Evolutionary conservation across 805 yeast species (phyloP).

Genomic region (Yarrowia yakushimensis): DNA sequence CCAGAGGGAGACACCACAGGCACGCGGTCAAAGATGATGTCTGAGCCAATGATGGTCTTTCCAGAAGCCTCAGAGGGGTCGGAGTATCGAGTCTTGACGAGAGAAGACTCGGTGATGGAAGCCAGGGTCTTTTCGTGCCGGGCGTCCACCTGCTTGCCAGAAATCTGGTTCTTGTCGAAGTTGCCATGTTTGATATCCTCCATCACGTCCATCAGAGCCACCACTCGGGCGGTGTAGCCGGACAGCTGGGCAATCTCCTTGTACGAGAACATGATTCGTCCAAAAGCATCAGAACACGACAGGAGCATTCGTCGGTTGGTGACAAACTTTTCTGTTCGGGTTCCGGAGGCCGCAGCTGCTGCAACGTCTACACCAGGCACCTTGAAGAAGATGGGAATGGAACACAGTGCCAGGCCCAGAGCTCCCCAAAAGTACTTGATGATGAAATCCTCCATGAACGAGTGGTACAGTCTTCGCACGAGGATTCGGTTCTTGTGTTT

Average conservation of each 20-base stretch:
- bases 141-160: constrained; percentile 27
- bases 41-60: constrained; percentile 49
- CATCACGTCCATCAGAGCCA: constrained; percentile 64
- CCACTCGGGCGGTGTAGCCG: constrained; percentile 75
- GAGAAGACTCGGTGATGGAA: not conserved
- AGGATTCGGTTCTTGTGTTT: constrained; percentile 71
- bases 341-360: constrained; percentile 28
- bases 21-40: constrained; percentile 62
- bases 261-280: constrained; percentile 79
- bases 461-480: constrained; percentile 70
- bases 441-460: constrained; percentile 79
- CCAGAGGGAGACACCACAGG: constrained; percentile 86
- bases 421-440: constrained; percentile 97
- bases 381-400: constrained; percentile 78
- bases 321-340: constrained; percentile 71
- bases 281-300: constrained; percentile 83
- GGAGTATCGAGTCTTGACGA: constrained; percentile 9
- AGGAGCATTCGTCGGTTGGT: constrained; percentile 81
- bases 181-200: constrained; percentile 45
- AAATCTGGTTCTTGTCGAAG: constrained; percentile 35
- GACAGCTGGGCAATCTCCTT: constrained; percentile 76
- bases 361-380: constrained; percentile 44
- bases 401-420: constrained; percentile 80
- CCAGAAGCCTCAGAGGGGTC: constrained; percentile 28
- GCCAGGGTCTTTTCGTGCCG: constrained; percentile 28